Base-by-base conservation (phyloP, 2,329 filamentous ascomycete species). In the Claviceps quebecensis region DNA sequence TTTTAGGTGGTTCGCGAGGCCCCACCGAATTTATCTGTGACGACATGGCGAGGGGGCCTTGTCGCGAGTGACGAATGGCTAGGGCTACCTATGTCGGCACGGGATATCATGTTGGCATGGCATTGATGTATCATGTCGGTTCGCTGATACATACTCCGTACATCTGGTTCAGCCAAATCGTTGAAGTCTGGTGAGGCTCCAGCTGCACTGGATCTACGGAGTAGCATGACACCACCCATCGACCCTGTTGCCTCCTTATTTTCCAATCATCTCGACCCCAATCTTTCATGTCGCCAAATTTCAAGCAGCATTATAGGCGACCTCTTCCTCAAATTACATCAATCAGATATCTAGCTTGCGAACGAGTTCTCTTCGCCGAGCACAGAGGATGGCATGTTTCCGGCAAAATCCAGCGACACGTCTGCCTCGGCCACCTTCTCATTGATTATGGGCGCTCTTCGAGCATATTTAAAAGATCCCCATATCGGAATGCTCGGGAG, bases 311-410 rank as follows among this genome's bases (percentile, higher is more conserved):
- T 26, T 44, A 17, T n/a, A 19, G 44, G 26, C 29, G 57, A 53
- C 2, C 23, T 51, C 3, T 54, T 56, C 0, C 56, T 55, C 22
- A 60, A 48, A 7, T 62, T 60, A 4, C 58, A 57, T 19, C 54
- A 45, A 44, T 59, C 56, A 0, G 57, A 56, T 37, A 61, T 56
- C 22, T 54, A 61, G 57, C 22, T 54, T 58, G 14, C 62, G 56
- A 23, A 63, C 55, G 8, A 61, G 49, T 7, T 6, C 19, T 23
- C 41, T 26, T 44, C 8, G 41, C 22, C 22, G 2, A 44, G 22
- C 41, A 52, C 54, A 6, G 59, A 55, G 1, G 61, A 62, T 9
- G 58, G 55, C 3, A 51, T 55, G 37, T 66, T 56, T 40, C 58
- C 63, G 5, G 6, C 22, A 16, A 14, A 17, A 43, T 23, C 40